Conservation (phyloP, 2,329 filamentous ascomycete species). For the Sporothrix pallida region DNA sequence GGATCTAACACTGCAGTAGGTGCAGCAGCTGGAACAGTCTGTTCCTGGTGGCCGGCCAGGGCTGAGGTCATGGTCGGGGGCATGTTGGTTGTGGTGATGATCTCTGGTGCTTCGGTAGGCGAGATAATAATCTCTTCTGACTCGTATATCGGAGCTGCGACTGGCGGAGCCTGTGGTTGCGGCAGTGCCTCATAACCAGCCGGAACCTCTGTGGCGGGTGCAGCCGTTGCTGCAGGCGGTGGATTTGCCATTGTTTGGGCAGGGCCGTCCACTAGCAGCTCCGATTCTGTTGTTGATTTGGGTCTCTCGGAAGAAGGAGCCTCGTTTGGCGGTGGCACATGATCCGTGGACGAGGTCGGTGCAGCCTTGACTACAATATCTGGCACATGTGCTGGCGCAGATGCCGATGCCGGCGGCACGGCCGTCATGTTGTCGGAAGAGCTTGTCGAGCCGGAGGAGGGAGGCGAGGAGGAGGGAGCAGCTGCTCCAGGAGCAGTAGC, state of each 20-base stretch:
- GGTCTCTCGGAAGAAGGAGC: neutral
- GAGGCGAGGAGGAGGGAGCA: neutral
- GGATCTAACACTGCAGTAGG: neutral
- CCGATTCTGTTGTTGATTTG: neutral
- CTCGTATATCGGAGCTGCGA: constrained; percentile 10
- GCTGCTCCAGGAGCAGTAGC: constrained; percentile 16
- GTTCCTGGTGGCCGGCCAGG: neutral
- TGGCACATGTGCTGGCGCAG: neutral
- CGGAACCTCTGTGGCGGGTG: neutral
- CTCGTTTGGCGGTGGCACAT: neutral
- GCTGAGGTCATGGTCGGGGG: constrained; percentile 35
- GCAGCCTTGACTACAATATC: neutral
- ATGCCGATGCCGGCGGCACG: neutral
- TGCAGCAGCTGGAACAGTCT: too few species aligned
- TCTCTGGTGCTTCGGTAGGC: neutral
- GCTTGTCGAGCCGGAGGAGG: neutral
- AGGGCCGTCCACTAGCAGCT: neutral
- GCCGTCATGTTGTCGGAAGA: constrained; percentile 13
- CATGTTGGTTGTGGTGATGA: constrained; percentile 20
- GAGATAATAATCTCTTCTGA: constrained; percentile 30
- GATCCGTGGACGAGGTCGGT: neutral
- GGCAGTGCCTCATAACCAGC: neutral
- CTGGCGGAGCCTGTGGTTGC: constrained; percentile 25
- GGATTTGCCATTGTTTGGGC: neutral
- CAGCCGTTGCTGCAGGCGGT: neutral